Conservation (phyloP, 768 basidiomycete species). For the Amyloporia xantha region DNA sequence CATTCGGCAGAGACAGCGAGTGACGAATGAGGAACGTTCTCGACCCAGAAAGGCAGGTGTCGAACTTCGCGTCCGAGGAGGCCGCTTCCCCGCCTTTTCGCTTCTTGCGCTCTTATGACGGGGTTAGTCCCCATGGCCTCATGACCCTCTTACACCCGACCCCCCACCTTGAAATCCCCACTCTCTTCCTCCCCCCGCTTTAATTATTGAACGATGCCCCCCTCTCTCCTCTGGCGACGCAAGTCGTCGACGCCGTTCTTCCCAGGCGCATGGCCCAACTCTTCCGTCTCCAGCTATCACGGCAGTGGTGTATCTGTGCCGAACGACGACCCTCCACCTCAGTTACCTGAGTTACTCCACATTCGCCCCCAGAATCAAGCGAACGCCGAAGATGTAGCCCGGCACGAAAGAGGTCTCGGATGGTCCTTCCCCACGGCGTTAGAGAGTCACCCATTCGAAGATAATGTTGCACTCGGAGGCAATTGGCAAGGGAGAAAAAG, state of each 20-base stretch:
- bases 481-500: background rate
- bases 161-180: background rate
- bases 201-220: background rate
- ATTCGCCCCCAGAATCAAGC: background rate
- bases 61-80: background rate
- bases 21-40: background rate
- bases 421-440: background rate
- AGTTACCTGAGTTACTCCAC: slow-evolving; percentile 1
- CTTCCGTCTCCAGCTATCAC: slow-evolving; percentile 18
- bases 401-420: background rate
- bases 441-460: slow-evolving; percentile 1
- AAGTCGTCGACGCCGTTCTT: slow-evolving; percentile 28
- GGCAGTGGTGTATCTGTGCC: slow-evolving; percentile 13
- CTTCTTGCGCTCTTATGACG: background rate
- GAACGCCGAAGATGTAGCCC: background rate
- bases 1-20: background rate
- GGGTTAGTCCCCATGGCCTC: no score
- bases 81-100: background rate
- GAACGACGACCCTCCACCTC: slow-evolving; percentile 2
- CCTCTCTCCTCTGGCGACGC: slow-evolving; percentile 6
- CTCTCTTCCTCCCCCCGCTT: background rate
- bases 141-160: no score
- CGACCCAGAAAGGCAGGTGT: slow-evolving; percentile 12
- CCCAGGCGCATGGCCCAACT: slow-evolving; percentile 42
- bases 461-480: background rate